Base-by-base conservation (phyloP, 1,284 basidiomycete species). In the Ganoderma multipileum region DNA sequence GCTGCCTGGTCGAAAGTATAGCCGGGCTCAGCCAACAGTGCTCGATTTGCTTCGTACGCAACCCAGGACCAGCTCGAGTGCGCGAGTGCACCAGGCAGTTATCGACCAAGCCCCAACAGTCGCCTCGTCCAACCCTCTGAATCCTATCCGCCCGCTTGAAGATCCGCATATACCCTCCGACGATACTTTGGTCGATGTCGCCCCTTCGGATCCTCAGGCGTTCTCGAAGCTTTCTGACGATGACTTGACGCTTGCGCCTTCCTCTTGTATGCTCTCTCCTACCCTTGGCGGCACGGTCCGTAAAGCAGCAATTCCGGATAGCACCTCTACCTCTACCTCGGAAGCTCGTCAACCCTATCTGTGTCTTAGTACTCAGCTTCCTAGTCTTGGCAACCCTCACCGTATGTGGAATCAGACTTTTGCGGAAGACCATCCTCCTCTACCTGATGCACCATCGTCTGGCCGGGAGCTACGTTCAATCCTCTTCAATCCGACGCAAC, bases 11-110 rank as follows among this genome's bases (percentile, higher is more conserved):
- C n/a, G 2, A 30, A 52, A n/a, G 59, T 52, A 12, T 67, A 74
- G 72, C 44, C 63, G 64, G 12, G 52, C 73, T 5, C 67, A 73
- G 41, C 72, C 73, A 33, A 69, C 61, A 16, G 75, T 79, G 7
- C 72, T 76, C 11, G 78, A 79, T 42, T 47, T 73, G 14, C 73
- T 80, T 47, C 73, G 71, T 42, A 73, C 72, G 36, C 76, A 61
- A 44, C 23, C 52, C 28, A 44, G 33, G 16, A 42, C 18, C 3
- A 30, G 42, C 3, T 3, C 26, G 1, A 36, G 1, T 16, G 20
- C 26, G 23, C 28, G 9, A 1, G 8, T 8, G 20, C 61, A 20
- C 5, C 41, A 62, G 12, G 12, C 20, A 33, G 23, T 39, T 26
- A 2, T 9, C 28, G 9, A 9, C 3, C 36, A 1, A 41, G 67